Percentiles rank a stretch among this genome's conserved stretches.
Evolutionary conservation across 2,329 filamentous ascomycete species (phyloP).

Genomic region (Fonsecaea pedrosoi): DNA sequence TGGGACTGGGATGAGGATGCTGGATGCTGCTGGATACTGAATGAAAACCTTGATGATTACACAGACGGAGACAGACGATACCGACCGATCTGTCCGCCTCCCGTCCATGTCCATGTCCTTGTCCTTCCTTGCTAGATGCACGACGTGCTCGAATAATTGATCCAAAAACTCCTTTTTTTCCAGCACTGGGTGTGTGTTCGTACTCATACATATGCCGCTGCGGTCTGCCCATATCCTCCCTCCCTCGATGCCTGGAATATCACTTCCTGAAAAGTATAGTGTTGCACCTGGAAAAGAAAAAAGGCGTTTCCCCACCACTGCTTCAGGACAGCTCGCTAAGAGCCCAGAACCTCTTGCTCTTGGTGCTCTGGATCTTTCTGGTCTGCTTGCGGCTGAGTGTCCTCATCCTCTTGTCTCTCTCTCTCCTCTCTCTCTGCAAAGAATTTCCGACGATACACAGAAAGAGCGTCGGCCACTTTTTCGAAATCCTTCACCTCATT

Average conservation of each 20-base stretch:
- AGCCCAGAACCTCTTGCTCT: not conserved
- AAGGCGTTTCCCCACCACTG: not conserved
- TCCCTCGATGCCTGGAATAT: not conserved
- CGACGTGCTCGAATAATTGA: no score
- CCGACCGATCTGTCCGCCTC: no score
- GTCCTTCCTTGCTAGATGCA: no score
- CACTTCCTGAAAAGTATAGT: not conserved
- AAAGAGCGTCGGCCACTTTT: conserved; percentile 57
- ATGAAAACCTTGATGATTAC: no score
- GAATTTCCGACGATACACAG: conserved; percentile 55
- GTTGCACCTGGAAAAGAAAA: not conserved
- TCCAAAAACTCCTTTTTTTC: no score
- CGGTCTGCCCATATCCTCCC: no score
- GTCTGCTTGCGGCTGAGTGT: not conserved
- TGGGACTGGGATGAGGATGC: no score
- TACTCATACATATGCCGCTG: no score
- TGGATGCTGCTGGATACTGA: no score
- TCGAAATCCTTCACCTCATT: conserved; percentile 59
- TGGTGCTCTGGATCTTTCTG: not conserved
- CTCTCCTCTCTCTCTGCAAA: conserved; percentile 28
- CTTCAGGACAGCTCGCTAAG: conserved; percentile 5
- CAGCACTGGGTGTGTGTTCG: no score
- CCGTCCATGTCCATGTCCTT: no score
- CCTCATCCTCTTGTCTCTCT: conserved; percentile 5
- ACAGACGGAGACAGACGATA: no score